Percentiles rank a stretch among this genome's conserved stretches.
These are phyloP conservation scores for Rhynchosporium agropyri DNA, from an alignment of 2,329 filamentous ascomycete genomes.

Conservation along the genomic window DNA sequence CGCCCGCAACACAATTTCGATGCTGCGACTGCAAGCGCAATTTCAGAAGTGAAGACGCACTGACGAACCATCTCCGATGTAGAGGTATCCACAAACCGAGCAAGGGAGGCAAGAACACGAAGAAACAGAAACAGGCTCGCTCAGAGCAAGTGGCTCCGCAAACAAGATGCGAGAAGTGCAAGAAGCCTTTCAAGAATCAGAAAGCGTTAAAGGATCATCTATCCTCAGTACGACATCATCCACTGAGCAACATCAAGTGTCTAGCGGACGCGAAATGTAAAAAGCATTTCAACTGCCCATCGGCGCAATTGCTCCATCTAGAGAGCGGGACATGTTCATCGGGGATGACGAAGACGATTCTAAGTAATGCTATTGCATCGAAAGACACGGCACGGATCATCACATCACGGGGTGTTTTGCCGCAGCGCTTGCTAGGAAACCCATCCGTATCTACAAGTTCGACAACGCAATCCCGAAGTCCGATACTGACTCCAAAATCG, in stretches of 20 bases:
- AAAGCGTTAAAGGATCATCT: slow-evolving; percentile 23
- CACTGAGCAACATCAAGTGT: slow-evolving; percentile 25
- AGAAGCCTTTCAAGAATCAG: background rate
- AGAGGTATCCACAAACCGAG: background rate
- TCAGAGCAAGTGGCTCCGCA: too few relatives aligned
- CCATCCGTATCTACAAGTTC: slow-evolving; percentile 3
- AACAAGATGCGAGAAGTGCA: background rate
- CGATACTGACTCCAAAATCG: slow-evolving; percentile 9
- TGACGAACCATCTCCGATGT: slow-evolving; percentile 23
- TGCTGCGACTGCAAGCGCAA: slow-evolving; percentile 32
- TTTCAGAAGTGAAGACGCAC: slow-evolving; percentile 25
- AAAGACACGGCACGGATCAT: background rate
- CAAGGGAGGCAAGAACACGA: background rate
- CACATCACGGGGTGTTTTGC: background rate
- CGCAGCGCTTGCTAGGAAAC: background rate
- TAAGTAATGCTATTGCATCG: background rate
- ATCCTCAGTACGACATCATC: slow-evolving; percentile 21
- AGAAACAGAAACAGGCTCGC: too few relatives aligned
- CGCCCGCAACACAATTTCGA: slow-evolving; percentile 16
- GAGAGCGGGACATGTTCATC: slow-evolving; percentile 25
- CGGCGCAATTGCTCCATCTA: slow-evolving; percentile 25
- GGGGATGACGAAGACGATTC: slow-evolving; percentile 20
- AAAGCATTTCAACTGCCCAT: slow-evolving; percentile 26
- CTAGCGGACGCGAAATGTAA: slow-evolving; percentile 19
- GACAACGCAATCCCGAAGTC: slow-evolving; percentile 1